These are phyloP conservation scores for Podila epicladia DNA, from an alignment of 192 early-diverging fungal genomes.

Conservation along the genomic window DNA sequence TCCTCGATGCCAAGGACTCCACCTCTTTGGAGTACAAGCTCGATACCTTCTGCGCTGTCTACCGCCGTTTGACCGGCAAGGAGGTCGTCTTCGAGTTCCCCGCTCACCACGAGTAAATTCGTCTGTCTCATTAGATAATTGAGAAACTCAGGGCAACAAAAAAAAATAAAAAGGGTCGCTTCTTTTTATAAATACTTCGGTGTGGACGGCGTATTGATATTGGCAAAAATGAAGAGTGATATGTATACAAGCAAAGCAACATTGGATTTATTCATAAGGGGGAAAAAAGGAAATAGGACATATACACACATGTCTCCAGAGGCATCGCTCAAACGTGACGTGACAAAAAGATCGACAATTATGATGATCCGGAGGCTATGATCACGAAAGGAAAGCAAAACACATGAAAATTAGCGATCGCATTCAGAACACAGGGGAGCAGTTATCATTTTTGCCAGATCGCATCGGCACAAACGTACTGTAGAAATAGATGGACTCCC, in stretches of 20 bases:
- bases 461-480: constrained; percentile 46
- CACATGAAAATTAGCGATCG: background rate
- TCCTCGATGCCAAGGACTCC: constrained; percentile 98
- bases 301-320: too few species aligned
- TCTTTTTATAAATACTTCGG: background rate
- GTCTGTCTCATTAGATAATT: background rate
- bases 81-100: constrained; percentile 99
- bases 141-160: constrained; percentile 6
- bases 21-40: constrained; percentile 99
- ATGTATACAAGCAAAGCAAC: too few species aligned
- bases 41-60: constrained; percentile 97
- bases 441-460: too few species aligned
- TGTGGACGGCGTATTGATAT: background rate
- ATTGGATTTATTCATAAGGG: too few species aligned
- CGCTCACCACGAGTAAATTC: constrained; percentile 62
- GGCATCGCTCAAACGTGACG: background rate
- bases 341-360: background rate
- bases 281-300: too few species aligned
- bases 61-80: constrained; percentile 98
- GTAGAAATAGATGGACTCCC: constrained; percentile 93
- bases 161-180: background rate
- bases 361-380: constrained; percentile 26
- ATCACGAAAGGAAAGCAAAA: background rate
- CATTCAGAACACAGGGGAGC: too few species aligned
- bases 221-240: background rate